Evolutionary conservation across 1,139 yeast genomes (phyloP).

Genomic region (Candida tropicalis): DNA sequence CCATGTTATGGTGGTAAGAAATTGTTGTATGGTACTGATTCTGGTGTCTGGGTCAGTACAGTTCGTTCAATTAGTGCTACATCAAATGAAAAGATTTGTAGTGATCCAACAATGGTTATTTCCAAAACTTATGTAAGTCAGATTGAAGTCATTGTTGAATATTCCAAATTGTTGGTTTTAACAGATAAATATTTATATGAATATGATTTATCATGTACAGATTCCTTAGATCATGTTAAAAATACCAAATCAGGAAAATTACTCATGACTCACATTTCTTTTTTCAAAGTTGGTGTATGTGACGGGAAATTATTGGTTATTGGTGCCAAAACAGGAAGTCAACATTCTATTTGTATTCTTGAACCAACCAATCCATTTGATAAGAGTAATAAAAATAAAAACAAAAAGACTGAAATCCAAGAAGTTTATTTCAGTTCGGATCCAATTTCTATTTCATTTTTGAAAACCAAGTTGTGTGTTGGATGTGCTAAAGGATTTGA

Average conservation of each 20-base stretch:
- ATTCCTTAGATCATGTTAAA: slow-evolving; percentile 68
- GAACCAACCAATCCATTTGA: slow-evolving; percentile 71
- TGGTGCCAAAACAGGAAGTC: slow-evolving; percentile 78
- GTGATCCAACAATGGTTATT: slow-evolving; percentile 78
- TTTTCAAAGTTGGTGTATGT: slow-evolving; percentile 92
- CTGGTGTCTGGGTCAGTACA: slow-evolving; percentile 84
- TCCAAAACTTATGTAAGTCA: slow-evolving; percentile 81
- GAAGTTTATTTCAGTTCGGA: slow-evolving; percentile 86
- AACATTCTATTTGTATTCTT: slow-evolving; percentile 79
- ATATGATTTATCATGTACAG: slow-evolving; percentile 71
- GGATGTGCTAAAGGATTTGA: slow-evolving; percentile 98
- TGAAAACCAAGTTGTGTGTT: slow-evolving; percentile 85
- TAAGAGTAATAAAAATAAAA: slow-evolving; percentile 60
- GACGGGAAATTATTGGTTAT: slow-evolving; percentile 86
- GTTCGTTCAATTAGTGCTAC: slow-evolving; percentile 49
- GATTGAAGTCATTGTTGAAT: slow-evolving; percentile 89
- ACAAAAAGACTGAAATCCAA: slow-evolving; percentile 66
- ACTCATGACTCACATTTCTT: slow-evolving; percentile 79
- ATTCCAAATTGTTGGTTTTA: slow-evolving; percentile 77
- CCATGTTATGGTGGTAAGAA: slow-evolving; percentile 96
- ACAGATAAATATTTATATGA: slow-evolving; percentile 83
- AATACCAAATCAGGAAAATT: slow-evolving; percentile 78
- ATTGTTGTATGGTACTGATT: slow-evolving; percentile 86
- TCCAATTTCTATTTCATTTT: slow-evolving; percentile 87
- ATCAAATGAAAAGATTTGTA: slow-evolving; percentile 53